Evolutionary conservation across 805 yeast genomes (phyloP).

Genomic region (Cyberlindnera meyerae): DNA sequence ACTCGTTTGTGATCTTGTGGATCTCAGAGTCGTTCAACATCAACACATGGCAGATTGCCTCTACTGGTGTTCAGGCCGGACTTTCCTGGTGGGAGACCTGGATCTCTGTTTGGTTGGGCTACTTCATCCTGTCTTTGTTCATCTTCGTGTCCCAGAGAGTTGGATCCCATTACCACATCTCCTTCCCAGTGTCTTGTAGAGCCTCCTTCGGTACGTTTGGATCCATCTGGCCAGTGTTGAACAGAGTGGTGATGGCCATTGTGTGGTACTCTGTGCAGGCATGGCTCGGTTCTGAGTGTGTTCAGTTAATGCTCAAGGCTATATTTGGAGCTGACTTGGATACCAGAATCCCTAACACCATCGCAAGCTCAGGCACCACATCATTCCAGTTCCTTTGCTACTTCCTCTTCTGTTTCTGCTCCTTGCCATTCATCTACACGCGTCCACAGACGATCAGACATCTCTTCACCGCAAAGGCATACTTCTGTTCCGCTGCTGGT

Average conservation of each 20-base stretch:
- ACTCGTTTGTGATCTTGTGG: slow-evolving; percentile 77
- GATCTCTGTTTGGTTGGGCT: slow-evolving; percentile 87
- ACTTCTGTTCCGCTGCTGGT: slow-evolving; percentile 77
- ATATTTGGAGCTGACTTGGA: slow-evolving; percentile 67
- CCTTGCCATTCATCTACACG: slow-evolving; percentile 76
- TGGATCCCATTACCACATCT: slow-evolving; percentile 75
- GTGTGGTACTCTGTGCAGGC: slow-evolving; percentile 89
- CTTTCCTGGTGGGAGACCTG: slow-evolving; percentile 90
- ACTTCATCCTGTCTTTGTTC: slow-evolving; percentile 61
- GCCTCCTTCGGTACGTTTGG: slow-evolving; percentile 86
- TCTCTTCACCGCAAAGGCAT: slow-evolving; percentile 77
- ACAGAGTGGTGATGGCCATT: slow-evolving; percentile 82
- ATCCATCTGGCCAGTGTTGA: slow-evolving; percentile 81
- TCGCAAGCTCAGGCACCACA: slow-evolving; percentile 56
- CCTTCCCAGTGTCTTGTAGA: slow-evolving; percentile 80
- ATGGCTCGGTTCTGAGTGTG: slow-evolving; percentile 81
- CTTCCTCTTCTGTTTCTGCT: slow-evolving; percentile 76
- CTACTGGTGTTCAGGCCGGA: slow-evolving; percentile 75
- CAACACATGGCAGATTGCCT: slow-evolving; percentile 88
- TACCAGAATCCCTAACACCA: slow-evolving; percentile 57
- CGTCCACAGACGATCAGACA: slow-evolving; percentile 81
- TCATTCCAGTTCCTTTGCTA: slow-evolving; percentile 70
- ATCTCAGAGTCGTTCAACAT: slow-evolving; percentile 85
- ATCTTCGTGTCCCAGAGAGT: slow-evolving; percentile 69
- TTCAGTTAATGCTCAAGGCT: slow-evolving; percentile 68